Conservation (phyloP, 495 filamentous ascomycete genomes). For the Neurospora sp. region DNA sequence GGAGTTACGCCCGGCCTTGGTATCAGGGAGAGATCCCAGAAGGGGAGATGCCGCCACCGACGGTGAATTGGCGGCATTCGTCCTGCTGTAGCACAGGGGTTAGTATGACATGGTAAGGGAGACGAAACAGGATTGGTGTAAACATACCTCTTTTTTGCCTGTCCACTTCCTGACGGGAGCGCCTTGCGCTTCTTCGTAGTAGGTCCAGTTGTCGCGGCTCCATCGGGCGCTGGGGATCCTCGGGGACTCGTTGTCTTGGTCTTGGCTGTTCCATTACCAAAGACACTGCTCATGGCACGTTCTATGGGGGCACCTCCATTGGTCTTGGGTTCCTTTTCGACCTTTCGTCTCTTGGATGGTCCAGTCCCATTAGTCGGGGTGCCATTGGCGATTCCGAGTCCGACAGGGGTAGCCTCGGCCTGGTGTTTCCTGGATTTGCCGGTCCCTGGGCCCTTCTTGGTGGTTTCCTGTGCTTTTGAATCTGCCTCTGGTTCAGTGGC, state of each 20-base stretch:
- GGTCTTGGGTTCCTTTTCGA: slow-evolving; percentile 49
- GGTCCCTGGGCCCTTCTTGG: slow-evolving; percentile 48
- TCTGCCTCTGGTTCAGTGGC: slow-evolving; percentile 39
- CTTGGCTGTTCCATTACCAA: slow-evolving; percentile 39
- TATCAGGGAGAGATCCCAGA: slow-evolving; percentile 48
- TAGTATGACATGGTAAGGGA: not conserved
- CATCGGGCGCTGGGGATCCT: slow-evolving; percentile 52
- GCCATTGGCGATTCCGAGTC: slow-evolving; percentile 41
- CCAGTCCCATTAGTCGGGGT: slow-evolving; percentile 36
- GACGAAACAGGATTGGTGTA: not conserved
- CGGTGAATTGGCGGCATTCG: slow-evolving; percentile 48
- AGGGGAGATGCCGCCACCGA: slow-evolving; percentile 64
- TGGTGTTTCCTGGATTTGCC: slow-evolving; percentile 56
- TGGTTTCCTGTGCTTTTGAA: slow-evolving; percentile 30
- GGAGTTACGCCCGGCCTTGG: slow-evolving; percentile 27
- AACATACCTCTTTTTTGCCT: slow-evolving; percentile 62
- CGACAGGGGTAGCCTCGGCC: slow-evolving; percentile 39
- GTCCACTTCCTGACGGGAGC: slow-evolving; percentile 49
- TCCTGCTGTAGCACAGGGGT: slow-evolving; percentile 10
- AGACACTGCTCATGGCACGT: slow-evolving; percentile 55
- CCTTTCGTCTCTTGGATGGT: slow-evolving; percentile 65
- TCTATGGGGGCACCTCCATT: slow-evolving; percentile 52
- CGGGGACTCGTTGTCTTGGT: slow-evolving; percentile 47
- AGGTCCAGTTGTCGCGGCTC: not conserved
- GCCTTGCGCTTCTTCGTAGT: slow-evolving; percentile 55